Percentiles rank a stretch among this genome's conserved stretches.
Conservation (phyloP, 108 stramenopile species). For the Pseudonitzschia delicatissima region DNA sequence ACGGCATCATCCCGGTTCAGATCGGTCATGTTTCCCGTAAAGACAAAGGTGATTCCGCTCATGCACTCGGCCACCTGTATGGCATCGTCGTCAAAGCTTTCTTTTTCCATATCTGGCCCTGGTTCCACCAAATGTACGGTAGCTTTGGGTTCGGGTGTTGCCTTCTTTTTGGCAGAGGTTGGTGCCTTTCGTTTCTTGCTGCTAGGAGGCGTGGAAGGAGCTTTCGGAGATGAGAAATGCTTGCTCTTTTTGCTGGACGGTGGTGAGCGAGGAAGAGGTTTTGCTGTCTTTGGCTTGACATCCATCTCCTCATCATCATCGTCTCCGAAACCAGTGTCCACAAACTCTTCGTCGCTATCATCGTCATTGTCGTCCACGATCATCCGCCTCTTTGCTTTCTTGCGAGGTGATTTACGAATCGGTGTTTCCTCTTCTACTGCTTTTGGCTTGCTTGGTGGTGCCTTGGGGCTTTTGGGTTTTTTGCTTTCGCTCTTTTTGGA, state of each 20-base stretch:
- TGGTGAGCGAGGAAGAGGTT: neutral
- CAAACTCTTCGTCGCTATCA: neutral
- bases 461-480: no score
- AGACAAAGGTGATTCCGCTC: constrained; percentile 68
- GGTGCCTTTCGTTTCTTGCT: neutral
- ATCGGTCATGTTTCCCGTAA: constrained; percentile 65
- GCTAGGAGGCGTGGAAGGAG: neutral
- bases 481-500: neutral
- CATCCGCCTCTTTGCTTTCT: constrained; percentile 2
- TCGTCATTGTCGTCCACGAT: neutral
- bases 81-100: constrained; percentile 26
- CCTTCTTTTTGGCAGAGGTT: neutral
- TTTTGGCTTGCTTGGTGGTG: neutral
- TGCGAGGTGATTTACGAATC: neutral
- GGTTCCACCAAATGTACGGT: constrained; percentile 11
- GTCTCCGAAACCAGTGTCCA: neutral
- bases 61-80: constrained; percentile 34
- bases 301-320: neutral
- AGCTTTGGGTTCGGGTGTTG: neutral
- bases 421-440: neutral
- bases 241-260: neutral
- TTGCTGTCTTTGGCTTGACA: neutral
- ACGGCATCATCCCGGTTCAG: constrained; percentile 57
- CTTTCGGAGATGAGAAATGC: neutral
- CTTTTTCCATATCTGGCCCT: constrained; percentile 12